Evolutionary conservation across 352 stramenopile species (phyloP), one percentile per base, ranked within the genome.

Genomic region (Globisporangium megalacanthum): DNA sequence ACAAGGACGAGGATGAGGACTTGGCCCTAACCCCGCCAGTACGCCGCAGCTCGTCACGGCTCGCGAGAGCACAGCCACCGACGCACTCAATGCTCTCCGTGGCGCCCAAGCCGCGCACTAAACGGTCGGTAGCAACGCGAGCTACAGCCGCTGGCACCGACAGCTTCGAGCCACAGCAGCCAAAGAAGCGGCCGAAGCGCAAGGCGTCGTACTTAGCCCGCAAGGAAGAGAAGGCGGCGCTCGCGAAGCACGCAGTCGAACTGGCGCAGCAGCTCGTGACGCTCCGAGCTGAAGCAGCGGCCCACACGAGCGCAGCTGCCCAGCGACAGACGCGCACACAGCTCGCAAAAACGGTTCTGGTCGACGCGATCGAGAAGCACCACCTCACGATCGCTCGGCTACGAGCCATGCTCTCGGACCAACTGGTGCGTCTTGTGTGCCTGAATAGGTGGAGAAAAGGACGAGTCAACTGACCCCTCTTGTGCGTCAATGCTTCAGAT

Each of bases 191-290:
- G 0, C 46, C 55, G 15, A 58, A 36, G 19, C 54, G 51, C 35
- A 62, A 59, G 25, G 22, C 39, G 46, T 54, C 53, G 37, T 57
- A 58, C 39, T 41, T 47, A 45, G 56, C 44, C 45, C 47, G 37
- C 42, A 61, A 69, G 44, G 70, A 78, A 46, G 67, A 75, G 63
- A 78, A 78, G 39, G 61, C 54, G 17, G 31, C 50, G 25, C 59
- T 75, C n/a, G 42, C 73, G 5, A 60, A 70, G 49, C 60, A 77
- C 49, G n/a, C 74, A 33, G 58, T 66, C 20, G 39, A 62, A 31
- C 57, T 69, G 4, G 54, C 74, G 48, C 19, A 52, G 33, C 61
- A 79, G 49, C 47, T 72, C n/a, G 60, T 62, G 9, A 63, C 57
- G 51, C 59, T 79, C 11, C 54, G 67, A 35, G 45, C 45, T 19